phyloP scores from a whole-genome alignment of 2,329 filamentous ascomycete genomes.

The Xylaria digitata region DNA sequence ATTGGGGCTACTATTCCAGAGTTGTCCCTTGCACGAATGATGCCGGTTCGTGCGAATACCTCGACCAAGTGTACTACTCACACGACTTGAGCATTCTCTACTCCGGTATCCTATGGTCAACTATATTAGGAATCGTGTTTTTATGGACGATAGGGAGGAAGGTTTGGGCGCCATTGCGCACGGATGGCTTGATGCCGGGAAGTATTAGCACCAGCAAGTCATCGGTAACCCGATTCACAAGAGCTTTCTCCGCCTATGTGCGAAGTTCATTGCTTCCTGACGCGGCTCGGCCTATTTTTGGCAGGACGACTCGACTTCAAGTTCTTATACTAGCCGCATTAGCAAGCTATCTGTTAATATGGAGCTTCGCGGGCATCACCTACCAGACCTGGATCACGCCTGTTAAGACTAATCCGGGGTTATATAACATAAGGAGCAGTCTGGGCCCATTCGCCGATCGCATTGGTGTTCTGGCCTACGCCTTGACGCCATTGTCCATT shows the following conservation, averaged over 20 bases:
- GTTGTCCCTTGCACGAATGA: constrained; percentile 68
- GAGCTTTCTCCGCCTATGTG: constrained; percentile 55
- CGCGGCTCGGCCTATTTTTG: constrained; percentile 67
- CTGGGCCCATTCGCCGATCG: constrained; percentile 77
- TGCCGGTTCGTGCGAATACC: constrained; percentile 67
- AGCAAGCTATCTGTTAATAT: constrained; percentile 71
- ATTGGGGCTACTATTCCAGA: constrained; percentile 68
- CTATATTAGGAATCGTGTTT: constrained; percentile 57
- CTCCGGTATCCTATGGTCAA: constrained; percentile 62
- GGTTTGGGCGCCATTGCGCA: neutral
- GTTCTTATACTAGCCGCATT: constrained; percentile 70
- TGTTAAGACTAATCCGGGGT: constrained; percentile 63
- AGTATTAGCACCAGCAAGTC: constrained; percentile 38
- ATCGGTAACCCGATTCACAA: constrained; percentile 47
- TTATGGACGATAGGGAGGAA: constrained; percentile 55
- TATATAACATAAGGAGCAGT: constrained; percentile 72
- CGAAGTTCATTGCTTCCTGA: constrained; percentile 71
- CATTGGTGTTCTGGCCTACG: constrained; percentile 77
- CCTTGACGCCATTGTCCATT: constrained; percentile 76
- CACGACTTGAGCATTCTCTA: constrained; percentile 65
- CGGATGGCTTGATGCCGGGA: constrained; percentile 5
- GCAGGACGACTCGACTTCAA: constrained; percentile 75
- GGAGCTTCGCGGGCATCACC: constrained; percentile 74
- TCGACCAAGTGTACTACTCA: constrained; percentile 62
- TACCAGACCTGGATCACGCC: constrained; percentile 79